Conservation (phyloP, 2,329 filamentous ascomycete species). For the Hypoxylon sp. region DNA sequence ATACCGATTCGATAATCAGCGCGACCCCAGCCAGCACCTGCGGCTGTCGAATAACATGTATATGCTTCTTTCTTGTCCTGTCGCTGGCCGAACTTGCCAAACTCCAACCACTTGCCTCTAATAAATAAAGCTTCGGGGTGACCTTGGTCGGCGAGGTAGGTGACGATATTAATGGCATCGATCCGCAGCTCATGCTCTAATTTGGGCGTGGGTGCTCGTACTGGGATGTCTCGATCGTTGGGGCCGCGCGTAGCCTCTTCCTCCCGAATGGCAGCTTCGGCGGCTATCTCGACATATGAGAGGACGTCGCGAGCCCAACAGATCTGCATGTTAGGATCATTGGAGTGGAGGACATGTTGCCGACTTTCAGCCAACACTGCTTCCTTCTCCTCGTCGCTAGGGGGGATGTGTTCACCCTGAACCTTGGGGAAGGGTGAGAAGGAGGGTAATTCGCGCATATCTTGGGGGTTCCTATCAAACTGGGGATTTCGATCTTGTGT, state of each 20-base stretch:
- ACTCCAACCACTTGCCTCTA: constrained; percentile 96
- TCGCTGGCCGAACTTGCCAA: constrained; percentile 93
- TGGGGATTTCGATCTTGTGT: constrained; percentile 56
- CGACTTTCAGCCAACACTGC: constrained; percentile 88
- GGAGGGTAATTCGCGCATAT: constrained; percentile 73
- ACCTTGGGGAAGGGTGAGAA: constrained; percentile 95
- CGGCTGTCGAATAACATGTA: constrained; percentile 85
- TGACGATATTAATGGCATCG: constrained; percentile 93
- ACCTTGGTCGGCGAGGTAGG: constrained; percentile 89
- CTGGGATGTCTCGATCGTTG: constrained; percentile 56
- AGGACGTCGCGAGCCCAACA: constrained; percentile 96
- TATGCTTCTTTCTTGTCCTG: constrained; percentile 97
- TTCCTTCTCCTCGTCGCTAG: constrained; percentile 94
- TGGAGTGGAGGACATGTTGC: constrained; percentile 87
- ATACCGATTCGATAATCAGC: constrained; percentile 98
- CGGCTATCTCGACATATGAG: constrained; percentile 86
- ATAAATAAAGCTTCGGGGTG: constrained; percentile 97
- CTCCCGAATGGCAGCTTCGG: constrained; percentile 81
- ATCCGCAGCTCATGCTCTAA: constrained; percentile 89
- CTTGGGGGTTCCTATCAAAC: constrained; percentile 59
- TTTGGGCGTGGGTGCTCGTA: constrained; percentile 83
- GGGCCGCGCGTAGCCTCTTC: constrained; percentile 55
- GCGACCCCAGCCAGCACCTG: constrained; percentile 86
- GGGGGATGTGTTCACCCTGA: constrained; percentile 88
- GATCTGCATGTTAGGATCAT: constrained; percentile 95